A percentile compares a stretch with the other conserved stretches of the same genome.
Evolutionary conservation across 2,329 filamentous ascomycete species (phyloP).

Genomic region (Cordyceps fumosorosea): DNA sequence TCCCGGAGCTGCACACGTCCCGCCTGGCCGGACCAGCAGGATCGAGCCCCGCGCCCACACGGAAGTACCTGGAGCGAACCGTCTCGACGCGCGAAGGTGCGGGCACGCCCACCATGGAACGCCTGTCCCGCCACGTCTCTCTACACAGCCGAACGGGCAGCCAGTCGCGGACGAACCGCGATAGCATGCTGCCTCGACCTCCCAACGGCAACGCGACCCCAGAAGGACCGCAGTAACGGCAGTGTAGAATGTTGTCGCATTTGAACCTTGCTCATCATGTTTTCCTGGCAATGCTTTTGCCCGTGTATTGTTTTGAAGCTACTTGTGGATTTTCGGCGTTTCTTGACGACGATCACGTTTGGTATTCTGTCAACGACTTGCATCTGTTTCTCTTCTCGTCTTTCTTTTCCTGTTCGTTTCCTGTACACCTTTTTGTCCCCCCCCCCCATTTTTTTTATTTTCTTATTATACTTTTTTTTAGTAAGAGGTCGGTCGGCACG

Average conservation of each 20-base stretch:
- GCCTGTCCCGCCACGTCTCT: constrained; percentile 29
- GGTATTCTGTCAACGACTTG: constrained; percentile 1
- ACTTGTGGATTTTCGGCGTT: background rate
- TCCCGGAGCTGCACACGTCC: constrained; percentile 38
- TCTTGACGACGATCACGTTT: constrained; percentile 5
- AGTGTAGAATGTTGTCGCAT: background rate
- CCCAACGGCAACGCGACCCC: background rate
- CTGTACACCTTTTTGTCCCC: background rate
- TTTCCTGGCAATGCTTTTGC: background rate
- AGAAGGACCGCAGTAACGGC: background rate
- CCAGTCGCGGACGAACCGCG: constrained; percentile 25
- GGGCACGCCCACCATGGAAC: constrained; percentile 18
- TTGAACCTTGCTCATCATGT: background rate
- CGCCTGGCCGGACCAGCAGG: constrained; percentile 33
- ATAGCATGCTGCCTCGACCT: constrained; percentile 50
- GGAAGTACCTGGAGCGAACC: constrained; percentile 10
- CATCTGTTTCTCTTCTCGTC: background rate
- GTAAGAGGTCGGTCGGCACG: background rate
- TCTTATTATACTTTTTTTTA: constrained; percentile 1
- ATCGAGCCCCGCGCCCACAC: background rate
- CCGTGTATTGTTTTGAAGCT: background rate
- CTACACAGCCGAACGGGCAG: constrained; percentile 34
- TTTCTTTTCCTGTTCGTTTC: background rate
- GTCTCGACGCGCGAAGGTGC: constrained; percentile 10
- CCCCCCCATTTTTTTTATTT: background rate